phyloP scores from a whole-genome alignment of 495 filamentous ascomycete genomes.

The Cladorrhinum samala region DNA sequence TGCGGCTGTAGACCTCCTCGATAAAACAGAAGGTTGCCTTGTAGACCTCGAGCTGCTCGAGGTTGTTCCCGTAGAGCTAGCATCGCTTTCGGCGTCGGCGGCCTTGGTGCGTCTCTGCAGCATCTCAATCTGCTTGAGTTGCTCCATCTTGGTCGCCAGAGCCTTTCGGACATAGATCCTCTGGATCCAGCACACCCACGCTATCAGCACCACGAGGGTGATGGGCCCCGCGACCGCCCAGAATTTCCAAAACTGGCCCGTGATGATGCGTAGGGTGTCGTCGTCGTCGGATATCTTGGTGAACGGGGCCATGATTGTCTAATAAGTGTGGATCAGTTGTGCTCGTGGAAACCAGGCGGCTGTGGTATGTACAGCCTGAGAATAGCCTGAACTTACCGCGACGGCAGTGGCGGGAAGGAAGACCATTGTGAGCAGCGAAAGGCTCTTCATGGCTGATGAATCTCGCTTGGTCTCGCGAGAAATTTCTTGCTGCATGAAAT shows the following conservation, averaged over 20 bases:
- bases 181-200: background rate
- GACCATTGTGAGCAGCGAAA: background rate
- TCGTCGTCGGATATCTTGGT: background rate
- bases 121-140: background rate
- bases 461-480: background rate
- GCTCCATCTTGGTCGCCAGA: background rate
- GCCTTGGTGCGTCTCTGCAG: background rate
- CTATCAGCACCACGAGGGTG: background rate
- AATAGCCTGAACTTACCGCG: background rate
- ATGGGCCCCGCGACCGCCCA: background rate
- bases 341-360: too few relatives aligned
- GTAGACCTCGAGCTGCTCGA: background rate
- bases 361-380: too few relatives aligned
- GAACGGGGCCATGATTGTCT: constrained; percentile 1
- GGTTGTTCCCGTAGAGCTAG: background rate
- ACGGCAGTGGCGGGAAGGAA: background rate
- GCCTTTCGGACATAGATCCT: background rate
- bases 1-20: too few relatives aligned
- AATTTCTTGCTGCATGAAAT: constrained; percentile 1
- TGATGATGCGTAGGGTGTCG: background rate
- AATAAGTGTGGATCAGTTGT: too few relatives aligned
- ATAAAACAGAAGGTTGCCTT: too few relatives aligned
- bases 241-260: background rate
- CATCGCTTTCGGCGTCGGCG: background rate
- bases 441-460: background rate